phyloP scores from a whole-genome alignment of 495 filamentous ascomycete species.

The Cercophora samala region DNA sequence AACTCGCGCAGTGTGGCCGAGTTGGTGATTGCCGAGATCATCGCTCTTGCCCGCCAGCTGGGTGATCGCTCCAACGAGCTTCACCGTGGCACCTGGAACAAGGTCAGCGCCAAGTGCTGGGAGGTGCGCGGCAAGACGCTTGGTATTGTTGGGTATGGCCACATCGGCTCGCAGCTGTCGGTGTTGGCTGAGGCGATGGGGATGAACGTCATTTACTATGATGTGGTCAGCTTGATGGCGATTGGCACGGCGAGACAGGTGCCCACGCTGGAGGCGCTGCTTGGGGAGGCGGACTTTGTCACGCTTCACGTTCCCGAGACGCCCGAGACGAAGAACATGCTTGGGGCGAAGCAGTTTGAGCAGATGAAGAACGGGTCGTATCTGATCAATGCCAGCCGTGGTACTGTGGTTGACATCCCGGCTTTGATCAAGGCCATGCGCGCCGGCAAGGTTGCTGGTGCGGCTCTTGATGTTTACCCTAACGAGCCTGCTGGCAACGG shows the following conservation, averaged over 20 bases:
- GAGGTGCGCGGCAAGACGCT: conserved; percentile 97
- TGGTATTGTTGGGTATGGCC: conserved; percentile 94
- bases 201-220: conserved; percentile 95
- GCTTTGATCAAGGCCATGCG: conserved; percentile 87
- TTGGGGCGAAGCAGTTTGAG: conserved; percentile 69
- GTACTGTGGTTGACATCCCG: conserved; percentile 90
- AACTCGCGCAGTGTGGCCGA: conserved; percentile 97
- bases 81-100: conserved; percentile 95
- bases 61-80: conserved; percentile 93
- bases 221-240: conserved; percentile 88
- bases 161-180: conserved; percentile 95
- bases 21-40: conserved; percentile 91
- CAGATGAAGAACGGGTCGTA: conserved; percentile 92
- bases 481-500: conserved; percentile 91
- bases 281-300: conserved; percentile 83
- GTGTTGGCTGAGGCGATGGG: conserved; percentile 97
- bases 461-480: conserved; percentile 94
- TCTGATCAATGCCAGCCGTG: conserved; percentile 92
- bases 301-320: conserved; percentile 93
- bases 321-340: conserved; percentile 87
- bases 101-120: conserved; percentile 94
- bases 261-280: conserved; percentile 67
- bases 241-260: conserved; percentile 85
- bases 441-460: conserved; percentile 83
- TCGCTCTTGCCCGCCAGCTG: conserved; percentile 84